Evolutionary conservation across 768 basidiomycete genomes (phyloP).

Genomic region (Agrocybe praecox): DNA sequence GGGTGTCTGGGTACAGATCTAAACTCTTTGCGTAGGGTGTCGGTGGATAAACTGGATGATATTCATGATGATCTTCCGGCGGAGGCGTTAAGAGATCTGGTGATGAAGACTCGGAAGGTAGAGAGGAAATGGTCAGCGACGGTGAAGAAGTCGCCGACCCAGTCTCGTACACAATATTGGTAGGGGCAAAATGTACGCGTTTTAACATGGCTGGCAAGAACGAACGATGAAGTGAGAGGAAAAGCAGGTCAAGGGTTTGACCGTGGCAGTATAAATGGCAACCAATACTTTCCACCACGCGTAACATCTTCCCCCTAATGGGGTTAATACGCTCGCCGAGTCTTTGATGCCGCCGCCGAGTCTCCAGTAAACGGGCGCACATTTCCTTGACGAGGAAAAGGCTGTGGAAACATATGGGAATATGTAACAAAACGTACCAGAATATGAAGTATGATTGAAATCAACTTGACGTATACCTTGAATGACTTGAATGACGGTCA

Average conservation of each 20-base stretch:
- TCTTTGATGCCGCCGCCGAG: not conserved
- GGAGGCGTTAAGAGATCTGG: slow-evolving; percentile 41
- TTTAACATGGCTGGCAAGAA: slow-evolving; percentile 28
- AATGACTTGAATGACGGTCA: not conserved
- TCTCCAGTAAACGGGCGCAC: not conserved
- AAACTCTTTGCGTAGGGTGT: slow-evolving; percentile 28
- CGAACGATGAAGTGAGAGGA: slow-evolving; percentile 17
- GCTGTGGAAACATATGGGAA: not conserved
- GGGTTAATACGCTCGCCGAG: slow-evolving; percentile 6
- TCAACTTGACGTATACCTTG: not conserved
- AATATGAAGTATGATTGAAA: not conserved
- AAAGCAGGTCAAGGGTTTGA: slow-evolving; percentile 26
- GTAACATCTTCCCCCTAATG: slow-evolving; percentile 8
- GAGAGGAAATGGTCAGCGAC: slow-evolving; percentile 34
- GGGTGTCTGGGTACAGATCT: slow-evolving; percentile 13
- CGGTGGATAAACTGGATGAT: slow-evolving; percentile 25
- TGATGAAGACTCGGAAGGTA: slow-evolving; percentile 38
- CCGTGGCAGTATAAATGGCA: slow-evolving; percentile 25
- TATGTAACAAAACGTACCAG: not conserved
- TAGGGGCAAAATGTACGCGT: slow-evolving; percentile 44
- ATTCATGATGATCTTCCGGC: slow-evolving; percentile 23
- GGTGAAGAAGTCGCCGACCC: slow-evolving; percentile 38
- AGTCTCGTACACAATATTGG: slow-evolving; percentile 38
- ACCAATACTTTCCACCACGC: slow-evolving; percentile 17
- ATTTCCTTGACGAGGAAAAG: not conserved